Conservation (phyloP, 768 basidiomycete species). For the Auricularia cornea region DNA sequence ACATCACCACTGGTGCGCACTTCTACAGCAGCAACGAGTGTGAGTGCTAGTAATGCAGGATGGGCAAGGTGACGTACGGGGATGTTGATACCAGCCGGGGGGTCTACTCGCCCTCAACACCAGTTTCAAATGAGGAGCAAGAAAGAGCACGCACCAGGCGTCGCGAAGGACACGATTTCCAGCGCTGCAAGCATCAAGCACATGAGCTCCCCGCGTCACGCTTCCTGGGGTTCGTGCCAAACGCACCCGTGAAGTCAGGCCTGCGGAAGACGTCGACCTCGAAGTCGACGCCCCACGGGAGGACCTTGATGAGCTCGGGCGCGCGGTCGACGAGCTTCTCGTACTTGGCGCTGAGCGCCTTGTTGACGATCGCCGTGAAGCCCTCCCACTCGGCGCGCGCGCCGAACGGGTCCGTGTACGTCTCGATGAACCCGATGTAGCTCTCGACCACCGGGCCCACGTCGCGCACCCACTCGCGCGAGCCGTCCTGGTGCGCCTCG, state of each 20-base stretch:
- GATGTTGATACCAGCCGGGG: conserved; percentile 68
- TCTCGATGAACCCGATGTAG: conserved; percentile 82
- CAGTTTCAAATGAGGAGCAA: no score
- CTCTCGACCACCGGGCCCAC: conserved; percentile 81
- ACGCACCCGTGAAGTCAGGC: conserved; percentile 54
- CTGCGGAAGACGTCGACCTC: conserved; percentile 60
- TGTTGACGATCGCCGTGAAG: conserved; percentile 85
- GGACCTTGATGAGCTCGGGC: conserved; percentile 60
- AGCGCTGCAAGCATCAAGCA: conserved; percentile 43
- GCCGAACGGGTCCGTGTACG: conserved; percentile 83
- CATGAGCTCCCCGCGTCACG: background rate
- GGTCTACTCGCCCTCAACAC: no score
- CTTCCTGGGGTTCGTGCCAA: background rate
- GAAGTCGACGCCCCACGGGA: conserved; percentile 28
- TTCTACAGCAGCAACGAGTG: conserved; percentile 29
- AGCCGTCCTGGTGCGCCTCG: conserved; percentile 69
- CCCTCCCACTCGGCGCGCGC: conserved; percentile 93
- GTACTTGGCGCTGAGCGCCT: conserved; percentile 74
- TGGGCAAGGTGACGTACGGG: conserved; percentile 3
- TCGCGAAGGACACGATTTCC: conserved; percentile 75
- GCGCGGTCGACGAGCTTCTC: conserved; percentile 66
- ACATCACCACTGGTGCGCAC: no score
- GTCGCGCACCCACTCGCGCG: conserved; percentile 78
- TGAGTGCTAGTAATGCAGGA: conserved; percentile 18
- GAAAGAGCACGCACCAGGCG: conserved; percentile 45